These are phyloP conservation scores for Apiospora rasikravindrae DNA, from an alignment of 2,329 filamentous ascomycete species.

Conservation along the genomic window DNA sequence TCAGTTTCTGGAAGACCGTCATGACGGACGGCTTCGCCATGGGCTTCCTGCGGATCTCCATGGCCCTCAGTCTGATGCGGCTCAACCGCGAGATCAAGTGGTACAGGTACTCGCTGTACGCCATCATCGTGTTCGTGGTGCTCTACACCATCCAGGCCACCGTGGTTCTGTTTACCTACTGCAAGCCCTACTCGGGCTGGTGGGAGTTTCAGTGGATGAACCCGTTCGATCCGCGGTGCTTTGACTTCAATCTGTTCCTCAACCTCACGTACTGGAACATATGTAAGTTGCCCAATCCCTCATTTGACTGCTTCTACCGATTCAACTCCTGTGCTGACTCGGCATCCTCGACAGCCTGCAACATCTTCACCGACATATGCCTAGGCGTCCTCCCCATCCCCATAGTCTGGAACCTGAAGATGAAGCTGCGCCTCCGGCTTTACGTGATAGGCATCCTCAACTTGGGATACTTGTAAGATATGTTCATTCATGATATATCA, in stretches of 20 bases:
- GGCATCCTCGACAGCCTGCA: not conserved
- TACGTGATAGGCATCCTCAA: not conserved
- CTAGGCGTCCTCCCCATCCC: not conserved
- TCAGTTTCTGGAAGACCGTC: slow-evolving; percentile 8
- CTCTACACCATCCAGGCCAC: not conserved
- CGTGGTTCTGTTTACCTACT: not conserved
- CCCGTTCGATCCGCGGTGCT: not conserved
- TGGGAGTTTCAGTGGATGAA: slow-evolving; percentile 14
- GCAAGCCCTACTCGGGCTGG: slow-evolving; percentile 12
- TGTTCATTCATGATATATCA: not conserved
- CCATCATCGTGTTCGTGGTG: not conserved
- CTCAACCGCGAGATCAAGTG: not conserved
- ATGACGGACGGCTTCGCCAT: slow-evolving; percentile 2
- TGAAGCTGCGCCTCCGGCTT: not conserved
- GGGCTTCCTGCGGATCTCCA: not conserved
- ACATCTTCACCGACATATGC: slow-evolving; percentile 7
- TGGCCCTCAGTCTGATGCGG: not conserved
- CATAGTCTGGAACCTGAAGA: not conserved
- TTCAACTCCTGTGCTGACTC: not conserved
- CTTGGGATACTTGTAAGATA: slow-evolving; percentile 2
- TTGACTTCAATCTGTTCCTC: not conserved
- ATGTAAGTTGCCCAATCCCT: not conserved
- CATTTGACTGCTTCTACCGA: not conserved
- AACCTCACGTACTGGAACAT: not conserved
- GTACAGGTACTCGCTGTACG: not conserved